Evolutionary conservation across 1,284 basidiomycete species (phyloP), one percentile per base, ranked within the genome.

Genomic region (Coniferiporia weirii): DNA sequence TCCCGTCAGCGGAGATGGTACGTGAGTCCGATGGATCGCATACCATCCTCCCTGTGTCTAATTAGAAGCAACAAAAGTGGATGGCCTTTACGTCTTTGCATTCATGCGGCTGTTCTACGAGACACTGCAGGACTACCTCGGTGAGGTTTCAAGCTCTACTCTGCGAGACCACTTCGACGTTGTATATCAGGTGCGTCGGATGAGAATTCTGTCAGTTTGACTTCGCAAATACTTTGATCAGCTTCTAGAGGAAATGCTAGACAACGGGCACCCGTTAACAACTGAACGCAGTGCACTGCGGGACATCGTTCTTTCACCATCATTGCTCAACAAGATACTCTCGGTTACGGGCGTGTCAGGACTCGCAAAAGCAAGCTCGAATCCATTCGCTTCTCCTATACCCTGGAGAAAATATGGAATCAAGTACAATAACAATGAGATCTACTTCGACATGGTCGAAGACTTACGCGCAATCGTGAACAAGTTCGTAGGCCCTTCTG

Each of bases 81-180:
- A 98, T 69, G 94, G 95, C 0, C 74, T 96, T 27, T 85, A 95
- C 56, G 93, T 90, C 2, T 93, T 98, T 69, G 81, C 93, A 0
- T 98, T 97, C 70, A 73, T 98, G 22, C 85, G 91, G 67, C 84
- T 87, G 0, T 94, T 98, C 67, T 75, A 92, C 51, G 85, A 91
- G 51, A 89, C 94, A 47, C 76, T 98, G 43, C 77, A 81, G 52
- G 93, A 96, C 62, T 98, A 98, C 71, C 87, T 98, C 64, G 92
- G 91, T 19, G 79, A 82, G 34, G 73, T 87, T 17, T 84, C 84
- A 9, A 81, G 84, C 19, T 82, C 85, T 6, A 89, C 85, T 1
- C 75, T 98, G 66, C 91, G 88, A 67, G 94, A 98, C 64, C 94
- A 97, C 72, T 97, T 98, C 73, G 95, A 98, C 69, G 85, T 94